These are phyloP conservation scores for Suillus ampliporus DNA, from an alignment of 768 basidiomycete species.

Conservation along the genomic window DNA sequence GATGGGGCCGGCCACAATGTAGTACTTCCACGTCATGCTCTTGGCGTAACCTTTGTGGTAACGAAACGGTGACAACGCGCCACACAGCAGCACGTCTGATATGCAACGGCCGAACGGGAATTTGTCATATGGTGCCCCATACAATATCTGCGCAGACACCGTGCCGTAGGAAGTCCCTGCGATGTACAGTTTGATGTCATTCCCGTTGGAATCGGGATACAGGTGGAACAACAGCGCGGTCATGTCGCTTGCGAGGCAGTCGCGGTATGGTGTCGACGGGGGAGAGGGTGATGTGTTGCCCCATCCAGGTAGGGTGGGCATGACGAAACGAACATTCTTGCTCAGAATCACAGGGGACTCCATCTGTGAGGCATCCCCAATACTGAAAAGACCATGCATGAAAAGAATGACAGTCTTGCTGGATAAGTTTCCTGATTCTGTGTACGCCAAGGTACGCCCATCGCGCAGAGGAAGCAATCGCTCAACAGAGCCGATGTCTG, in stretches of 20 bases:
- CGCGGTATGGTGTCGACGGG: constrained; percentile 42
- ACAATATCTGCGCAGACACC: constrained; percentile 60
- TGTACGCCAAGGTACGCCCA: constrained; percentile 59
- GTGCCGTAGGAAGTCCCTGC: constrained; percentile 61
- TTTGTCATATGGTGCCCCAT: constrained; percentile 52
- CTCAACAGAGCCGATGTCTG: constrained; percentile 12
- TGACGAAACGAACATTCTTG: constrained; percentile 50
- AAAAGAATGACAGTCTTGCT: constrained; percentile 56
- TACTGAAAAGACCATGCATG: constrained; percentile 59
- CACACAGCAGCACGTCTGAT: constrained; percentile 52
- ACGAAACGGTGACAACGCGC: constrained; percentile 52
- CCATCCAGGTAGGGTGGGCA: constrained; percentile 65
- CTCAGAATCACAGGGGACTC: constrained; percentile 42
- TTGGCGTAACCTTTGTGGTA: constrained; percentile 51
- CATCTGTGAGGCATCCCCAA: constrained; percentile 49
- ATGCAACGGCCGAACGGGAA: constrained; percentile 58
- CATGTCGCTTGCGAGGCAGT: constrained; percentile 50
- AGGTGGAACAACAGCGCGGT: constrained; percentile 54
- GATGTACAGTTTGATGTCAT: constrained; percentile 52
- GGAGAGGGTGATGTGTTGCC: constrained; percentile 54
- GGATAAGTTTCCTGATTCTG: constrained; percentile 54
- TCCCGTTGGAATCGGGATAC: constrained; percentile 43
- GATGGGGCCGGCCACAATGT: constrained; percentile 52
- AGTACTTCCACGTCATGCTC: constrained; percentile 51
- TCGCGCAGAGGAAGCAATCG: constrained; percentile 29